These are phyloP conservation scores for Pseudonectria foliicola DNA, from an alignment of 2,329 filamentous ascomycete species.

Conservation along the genomic window DNA sequence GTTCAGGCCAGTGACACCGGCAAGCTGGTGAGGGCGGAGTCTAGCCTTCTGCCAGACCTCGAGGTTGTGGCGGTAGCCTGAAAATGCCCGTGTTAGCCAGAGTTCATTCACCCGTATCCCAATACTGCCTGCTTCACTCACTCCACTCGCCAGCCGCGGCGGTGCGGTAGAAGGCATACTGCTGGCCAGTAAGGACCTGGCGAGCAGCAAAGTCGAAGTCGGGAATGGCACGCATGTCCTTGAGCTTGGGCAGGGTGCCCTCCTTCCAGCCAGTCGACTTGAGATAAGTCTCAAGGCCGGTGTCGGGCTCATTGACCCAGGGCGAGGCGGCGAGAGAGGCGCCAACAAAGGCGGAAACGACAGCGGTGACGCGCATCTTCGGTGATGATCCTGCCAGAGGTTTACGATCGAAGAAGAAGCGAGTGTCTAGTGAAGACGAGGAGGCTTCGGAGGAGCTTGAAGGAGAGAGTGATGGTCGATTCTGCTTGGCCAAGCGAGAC, in stretches of 20 bases:
- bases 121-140: no score
- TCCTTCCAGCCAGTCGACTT: constrained; percentile 24
- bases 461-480: no score
- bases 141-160: constrained; percentile 42
- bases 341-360: constrained; percentile 15
- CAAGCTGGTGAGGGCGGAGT: constrained; percentile 31
- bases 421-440: neutral
- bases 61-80: constrained; percentile 42
- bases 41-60: constrained; percentile 40
- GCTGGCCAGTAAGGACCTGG: constrained; percentile 31
- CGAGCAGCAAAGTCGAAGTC: constrained; percentile 45
- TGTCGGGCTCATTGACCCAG: constrained; percentile 30
- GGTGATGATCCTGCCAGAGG: constrained; percentile 8
- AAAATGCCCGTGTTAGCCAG: neutral
- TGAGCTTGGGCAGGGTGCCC: constrained; percentile 30
- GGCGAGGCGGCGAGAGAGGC: constrained; percentile 22
- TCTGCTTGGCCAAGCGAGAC: no score
- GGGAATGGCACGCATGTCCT: constrained; percentile 36
- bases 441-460: neutral
- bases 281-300: constrained; percentile 24
- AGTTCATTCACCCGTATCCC: no score
- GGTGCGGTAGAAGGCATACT: constrained; percentile 43
- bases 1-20: constrained; percentile 27
- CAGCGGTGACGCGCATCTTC: constrained; percentile 10
- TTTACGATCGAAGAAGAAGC: neutral